Conservation (phyloP, 768 basidiomycete genomes). For the Lactarius akahatsu region DNA sequence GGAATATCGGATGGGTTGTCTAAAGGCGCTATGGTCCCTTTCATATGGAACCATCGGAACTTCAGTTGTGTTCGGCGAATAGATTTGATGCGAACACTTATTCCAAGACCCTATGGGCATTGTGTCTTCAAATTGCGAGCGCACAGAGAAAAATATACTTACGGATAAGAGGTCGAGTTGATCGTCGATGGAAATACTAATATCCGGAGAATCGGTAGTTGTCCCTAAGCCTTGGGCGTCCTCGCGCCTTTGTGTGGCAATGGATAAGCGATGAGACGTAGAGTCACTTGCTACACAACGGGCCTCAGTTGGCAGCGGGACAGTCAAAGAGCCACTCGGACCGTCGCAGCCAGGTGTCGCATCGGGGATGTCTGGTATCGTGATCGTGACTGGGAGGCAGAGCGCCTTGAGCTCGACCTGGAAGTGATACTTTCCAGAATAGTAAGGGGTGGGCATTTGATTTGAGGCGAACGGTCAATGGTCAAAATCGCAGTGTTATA, state of each 20-base stretch:
- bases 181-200: neutral
- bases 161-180: neutral
- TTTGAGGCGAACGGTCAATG: too few relatives aligned
- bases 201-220: neutral
- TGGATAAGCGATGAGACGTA: neutral
- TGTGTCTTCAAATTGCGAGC: neutral
- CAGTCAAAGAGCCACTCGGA: neutral
- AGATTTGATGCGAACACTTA: neutral
- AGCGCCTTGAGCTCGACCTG: neutral
- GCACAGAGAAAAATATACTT: neutral
- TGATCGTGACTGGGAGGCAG: neutral
- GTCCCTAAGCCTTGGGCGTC: too few relatives aligned
- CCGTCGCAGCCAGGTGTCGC: too few relatives aligned
- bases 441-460: too few relatives aligned
- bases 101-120: conserved; percentile 2
- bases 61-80: neutral
- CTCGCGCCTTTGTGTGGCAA: too few relatives aligned
- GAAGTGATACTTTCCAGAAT: neutral
- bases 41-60: neutral
- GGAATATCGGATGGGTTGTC: neutral
- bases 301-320: too few relatives aligned
- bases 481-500: too few relatives aligned
- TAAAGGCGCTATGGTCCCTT: conserved; percentile 1
- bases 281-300: neutral
- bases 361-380: conserved; percentile 3